Conservation (phyloP, 495 filamentous ascomycete species). For the Penicillium chermesinum region DNA sequence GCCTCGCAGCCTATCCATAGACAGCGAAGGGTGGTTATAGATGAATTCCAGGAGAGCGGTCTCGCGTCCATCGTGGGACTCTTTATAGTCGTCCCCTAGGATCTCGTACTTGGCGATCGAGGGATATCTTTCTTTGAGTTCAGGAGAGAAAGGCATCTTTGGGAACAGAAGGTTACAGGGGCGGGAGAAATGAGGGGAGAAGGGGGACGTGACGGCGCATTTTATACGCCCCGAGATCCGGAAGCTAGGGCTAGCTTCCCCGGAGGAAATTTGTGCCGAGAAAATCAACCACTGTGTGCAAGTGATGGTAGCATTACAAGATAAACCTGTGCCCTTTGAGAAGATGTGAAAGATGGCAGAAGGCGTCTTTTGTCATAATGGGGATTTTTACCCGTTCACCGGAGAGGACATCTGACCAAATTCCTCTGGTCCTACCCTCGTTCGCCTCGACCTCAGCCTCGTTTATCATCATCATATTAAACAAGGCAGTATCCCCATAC, state of each 20-base stretch:
- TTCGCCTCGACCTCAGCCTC: too few relatives aligned
- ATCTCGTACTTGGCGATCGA: slow-evolving; percentile 3
- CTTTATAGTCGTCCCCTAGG: background rate
- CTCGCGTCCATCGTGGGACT: slow-evolving; percentile 59
- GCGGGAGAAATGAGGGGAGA: background rate
- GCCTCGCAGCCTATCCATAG: slow-evolving; percentile 48
- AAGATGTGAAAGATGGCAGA: too few relatives aligned
- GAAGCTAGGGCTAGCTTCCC: background rate
- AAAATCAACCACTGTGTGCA: too few relatives aligned
- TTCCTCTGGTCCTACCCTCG: too few relatives aligned
- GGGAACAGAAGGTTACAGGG: background rate
- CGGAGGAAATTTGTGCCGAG: background rate
- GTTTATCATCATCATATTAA: too few relatives aligned
- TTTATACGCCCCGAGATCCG: background rate
- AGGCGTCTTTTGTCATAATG: too few relatives aligned
- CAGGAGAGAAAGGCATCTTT: slow-evolving; percentile 3
- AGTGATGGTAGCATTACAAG: too few relatives aligned
- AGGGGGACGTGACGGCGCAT: background rate
- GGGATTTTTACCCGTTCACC: too few relatives aligned
- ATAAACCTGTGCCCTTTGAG: too few relatives aligned
- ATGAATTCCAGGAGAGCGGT: slow-evolving; percentile 60
- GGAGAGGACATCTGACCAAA: too few relatives aligned
- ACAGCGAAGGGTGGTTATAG: slow-evolving; percentile 40
- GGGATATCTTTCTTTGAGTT: slow-evolving; percentile 6
- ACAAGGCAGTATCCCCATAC: too few relatives aligned